These are phyloP conservation scores for Isoetes taiwanensis DNA, from an alignment of 75 land plant species.

Conservation along the genomic window DNA sequence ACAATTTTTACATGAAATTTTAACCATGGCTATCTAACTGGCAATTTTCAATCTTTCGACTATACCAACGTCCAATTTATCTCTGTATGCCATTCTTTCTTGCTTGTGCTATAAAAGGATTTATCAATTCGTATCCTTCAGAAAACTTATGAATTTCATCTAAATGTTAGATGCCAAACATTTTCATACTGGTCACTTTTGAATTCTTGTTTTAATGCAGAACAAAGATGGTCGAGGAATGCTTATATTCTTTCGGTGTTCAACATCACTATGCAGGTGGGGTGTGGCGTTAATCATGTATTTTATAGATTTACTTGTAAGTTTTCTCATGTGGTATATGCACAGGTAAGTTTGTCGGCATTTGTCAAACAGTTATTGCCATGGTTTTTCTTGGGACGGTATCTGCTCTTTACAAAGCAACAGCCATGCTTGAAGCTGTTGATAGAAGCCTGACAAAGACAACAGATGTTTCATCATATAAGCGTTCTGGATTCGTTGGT, in stretches of 20 bases:
- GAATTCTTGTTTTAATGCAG: background rate
- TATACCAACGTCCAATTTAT: no score
- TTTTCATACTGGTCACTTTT: background rate
- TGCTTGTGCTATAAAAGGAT: no score
- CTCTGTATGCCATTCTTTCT: no score
- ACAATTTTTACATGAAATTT: no score
- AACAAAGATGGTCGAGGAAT: background rate
- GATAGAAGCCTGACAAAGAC: constrained; percentile 20
- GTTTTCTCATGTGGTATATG: background rate
- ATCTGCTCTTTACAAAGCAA: constrained; percentile 38
- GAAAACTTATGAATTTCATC: no score
- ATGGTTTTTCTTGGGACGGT: constrained; percentile 31
- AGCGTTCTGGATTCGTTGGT: constrained; percentile 2
- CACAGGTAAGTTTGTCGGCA: constrained; percentile 32
- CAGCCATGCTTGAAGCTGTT: constrained; percentile 27
- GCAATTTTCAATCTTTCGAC: no score
- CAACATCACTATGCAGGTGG: background rate
- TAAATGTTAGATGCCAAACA: no score
- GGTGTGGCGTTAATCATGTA: background rate
- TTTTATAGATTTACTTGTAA: background rate
- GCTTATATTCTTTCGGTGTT: background rate
- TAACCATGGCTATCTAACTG: no score
- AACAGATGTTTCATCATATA: constrained; percentile 7
- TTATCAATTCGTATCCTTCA: no score
- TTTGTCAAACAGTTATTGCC: constrained; percentile 19